Evolutionary conservation across 768 basidiomycete genomes (phyloP), one percentile per base, ranked within the genome.

Genomic region (Mrakia hoshinonis): DNA sequence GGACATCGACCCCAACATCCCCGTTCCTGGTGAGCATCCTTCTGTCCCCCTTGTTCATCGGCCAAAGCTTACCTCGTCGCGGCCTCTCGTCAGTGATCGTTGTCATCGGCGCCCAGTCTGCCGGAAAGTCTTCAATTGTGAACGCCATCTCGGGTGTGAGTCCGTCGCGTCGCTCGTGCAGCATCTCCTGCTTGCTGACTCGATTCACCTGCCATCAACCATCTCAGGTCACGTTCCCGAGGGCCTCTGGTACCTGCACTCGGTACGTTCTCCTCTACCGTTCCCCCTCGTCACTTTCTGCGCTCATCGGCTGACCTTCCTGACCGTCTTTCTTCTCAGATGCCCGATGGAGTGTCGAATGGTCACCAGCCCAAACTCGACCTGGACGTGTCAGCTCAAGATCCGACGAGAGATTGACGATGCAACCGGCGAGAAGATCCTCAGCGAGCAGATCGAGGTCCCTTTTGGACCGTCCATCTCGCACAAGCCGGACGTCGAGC

Each of bases 291-390:
- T n/a, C n/a, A n/a, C n/a, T n/a, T n/a, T n/a, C n/a, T n/a, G n/a
- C 22, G 13, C 1, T 51, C 49, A 7, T 51, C 4, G 4, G 22
- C 13, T 49, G 48, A 5, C 4, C 5, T 20, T 20, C 48, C 18
- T n/a, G 48, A 49, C 5, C 12, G 18, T 51, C 49, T 4, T 12
- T 51, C 26, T 51, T n/a, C 7, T 12, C 49, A 51, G 49, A 12
- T 51, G 49, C 49, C 22, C 49, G 10, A 51, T 51, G 49, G 49
- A 51, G 49, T 51, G 49, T 51, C 49, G 49, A 51, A 51, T 51
- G 49, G 26, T 51, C 49, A 51, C 10, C 7, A 51, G n/a, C 4
- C 5, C 26, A 20, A 26, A n/a, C 1, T 20, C n/a, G 26, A 26
- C 9, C 9, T 51, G 49, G 49, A 51, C 1, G n/a, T 51, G 49